Evolutionary conservation across 352 stramenopile genomes (phyloP).

Genomic region (Pythium monospermum): DNA sequence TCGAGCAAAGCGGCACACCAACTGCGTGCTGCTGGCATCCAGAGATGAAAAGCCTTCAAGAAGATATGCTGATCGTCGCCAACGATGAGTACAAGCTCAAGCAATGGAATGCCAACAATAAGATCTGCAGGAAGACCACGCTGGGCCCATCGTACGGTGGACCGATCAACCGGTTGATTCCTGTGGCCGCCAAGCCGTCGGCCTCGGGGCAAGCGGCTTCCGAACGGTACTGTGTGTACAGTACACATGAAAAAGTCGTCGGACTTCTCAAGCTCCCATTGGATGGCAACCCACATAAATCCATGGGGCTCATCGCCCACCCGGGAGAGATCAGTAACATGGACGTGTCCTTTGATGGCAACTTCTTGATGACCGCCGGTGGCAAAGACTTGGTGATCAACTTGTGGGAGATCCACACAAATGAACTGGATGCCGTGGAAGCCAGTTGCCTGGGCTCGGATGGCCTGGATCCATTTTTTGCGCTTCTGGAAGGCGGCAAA

Average conservation of each 20-base stretch:
- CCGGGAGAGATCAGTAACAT: conserved; percentile 84
- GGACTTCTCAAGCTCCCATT: conserved; percentile 86
- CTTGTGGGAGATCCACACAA: conserved; percentile 86
- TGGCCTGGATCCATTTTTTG: conserved; percentile 69
- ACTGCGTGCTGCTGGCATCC: conserved; percentile 91
- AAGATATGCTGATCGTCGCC: conserved; percentile 87
- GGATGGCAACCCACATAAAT: conserved; percentile 90
- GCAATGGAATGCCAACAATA: conserved; percentile 89
- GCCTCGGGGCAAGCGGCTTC: conserved; percentile 18
- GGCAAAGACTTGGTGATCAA: conserved; percentile 89
- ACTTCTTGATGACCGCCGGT: conserved; percentile 84
- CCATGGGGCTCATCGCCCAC: conserved; percentile 91
- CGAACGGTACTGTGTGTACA: conserved; percentile 78
- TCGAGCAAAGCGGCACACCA: conserved; percentile 84
- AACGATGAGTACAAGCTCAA: conserved; percentile 94
- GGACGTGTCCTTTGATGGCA: conserved; percentile 79
- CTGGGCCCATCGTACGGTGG: conserved; percentile 88
- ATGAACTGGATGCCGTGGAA: conserved; percentile 67
- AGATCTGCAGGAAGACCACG: conserved; percentile 87
- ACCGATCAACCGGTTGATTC: conserved; percentile 77
- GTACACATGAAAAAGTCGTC: conserved; percentile 79
- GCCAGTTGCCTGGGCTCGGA: conserved; percentile 20
- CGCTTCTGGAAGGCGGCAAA: conserved; percentile 80
- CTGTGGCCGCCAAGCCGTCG: conserved; percentile 37
- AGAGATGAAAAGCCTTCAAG: conserved; percentile 61